Evolutionary conservation across 2,329 filamentous ascomycete genomes (phyloP).

Genomic region (Fusarium drepaniforme): DNA sequence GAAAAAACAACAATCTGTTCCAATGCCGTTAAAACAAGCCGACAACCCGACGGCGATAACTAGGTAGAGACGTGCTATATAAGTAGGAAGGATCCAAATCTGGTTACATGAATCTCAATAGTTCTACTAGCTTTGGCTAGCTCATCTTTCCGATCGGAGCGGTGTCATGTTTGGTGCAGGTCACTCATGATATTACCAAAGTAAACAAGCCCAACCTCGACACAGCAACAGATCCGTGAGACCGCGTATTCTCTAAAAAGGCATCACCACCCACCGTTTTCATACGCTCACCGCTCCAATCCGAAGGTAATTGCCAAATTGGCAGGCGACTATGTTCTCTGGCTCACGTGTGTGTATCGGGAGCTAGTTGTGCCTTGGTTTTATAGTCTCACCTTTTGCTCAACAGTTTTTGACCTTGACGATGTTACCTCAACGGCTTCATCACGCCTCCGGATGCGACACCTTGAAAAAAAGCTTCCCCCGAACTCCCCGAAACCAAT

Average conservation of each 20-base stretch:
- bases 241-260: conserved; percentile 4
- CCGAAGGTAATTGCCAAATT: not conserved
- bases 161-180: not conserved
- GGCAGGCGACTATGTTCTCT: not conserved
- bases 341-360: conserved; percentile 4
- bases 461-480: not conserved
- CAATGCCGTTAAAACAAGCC: not conserved
- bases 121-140: not conserved
- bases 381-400: not conserved
- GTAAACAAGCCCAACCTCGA: conserved; percentile 15
- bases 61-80: not conserved
- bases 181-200: not conserved
- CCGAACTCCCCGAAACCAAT: conserved; percentile 17
- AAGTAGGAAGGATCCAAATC: not conserved
- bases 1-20: not conserved
- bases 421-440: not conserved
- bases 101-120: not conserved
- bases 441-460: not conserved
- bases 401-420: not conserved
- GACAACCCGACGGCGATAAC: not conserved
- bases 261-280: conserved; percentile 11
- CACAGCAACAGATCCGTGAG: not conserved
- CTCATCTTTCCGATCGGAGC: not conserved
- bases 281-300: not conserved
- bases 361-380: not conserved